Conservation (phyloP, 2,329 filamentous ascomycete species). For the Xylaria sp. region DNA sequence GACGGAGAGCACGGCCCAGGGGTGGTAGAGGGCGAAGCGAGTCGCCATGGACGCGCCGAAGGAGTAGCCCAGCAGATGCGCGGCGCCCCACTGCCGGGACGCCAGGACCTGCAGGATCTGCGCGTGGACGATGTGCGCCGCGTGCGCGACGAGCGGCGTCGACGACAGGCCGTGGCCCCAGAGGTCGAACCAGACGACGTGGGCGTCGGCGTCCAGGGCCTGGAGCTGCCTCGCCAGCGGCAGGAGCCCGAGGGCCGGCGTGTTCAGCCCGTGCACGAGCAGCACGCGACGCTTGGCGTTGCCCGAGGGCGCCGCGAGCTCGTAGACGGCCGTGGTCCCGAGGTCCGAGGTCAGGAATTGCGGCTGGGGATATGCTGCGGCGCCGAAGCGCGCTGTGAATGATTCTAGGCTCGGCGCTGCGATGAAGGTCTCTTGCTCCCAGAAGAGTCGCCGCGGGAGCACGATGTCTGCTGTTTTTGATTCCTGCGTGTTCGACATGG, state of each 20-base stretch:
- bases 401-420: slow-evolving; percentile 21
- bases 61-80: slow-evolving; percentile 32
- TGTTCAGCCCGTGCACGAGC: slow-evolving; percentile 34
- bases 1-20: slow-evolving; percentile 5
- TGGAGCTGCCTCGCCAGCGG: slow-evolving; percentile 26
- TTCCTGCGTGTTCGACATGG: slow-evolving; percentile 10
- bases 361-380: slow-evolving; percentile 29
- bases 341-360: slow-evolving; percentile 31
- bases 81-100: slow-evolving; percentile 14
- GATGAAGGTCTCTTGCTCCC: slow-evolving; percentile 18
- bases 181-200: slow-evolving; percentile 29
- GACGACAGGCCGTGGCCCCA: slow-evolving; percentile 35
- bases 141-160: slow-evolving; percentile 26
- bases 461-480: neutral
- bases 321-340: slow-evolving; percentile 31
- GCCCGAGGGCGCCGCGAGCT: slow-evolving; percentile 23
- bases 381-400: slow-evolving; percentile 29
- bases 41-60: slow-evolving; percentile 28
- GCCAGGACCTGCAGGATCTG: slow-evolving; percentile 31
- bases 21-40: slow-evolving; percentile 25
- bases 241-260: slow-evolving; percentile 30
- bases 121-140: slow-evolving; percentile 28
- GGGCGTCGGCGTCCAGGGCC: slow-evolving; percentile 14
- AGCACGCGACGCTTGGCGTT: slow-evolving; percentile 17
- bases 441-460: slow-evolving; percentile 10